phyloP scores from a whole-genome alignment of 805 yeast species.

The Candida quercuum region DNA sequence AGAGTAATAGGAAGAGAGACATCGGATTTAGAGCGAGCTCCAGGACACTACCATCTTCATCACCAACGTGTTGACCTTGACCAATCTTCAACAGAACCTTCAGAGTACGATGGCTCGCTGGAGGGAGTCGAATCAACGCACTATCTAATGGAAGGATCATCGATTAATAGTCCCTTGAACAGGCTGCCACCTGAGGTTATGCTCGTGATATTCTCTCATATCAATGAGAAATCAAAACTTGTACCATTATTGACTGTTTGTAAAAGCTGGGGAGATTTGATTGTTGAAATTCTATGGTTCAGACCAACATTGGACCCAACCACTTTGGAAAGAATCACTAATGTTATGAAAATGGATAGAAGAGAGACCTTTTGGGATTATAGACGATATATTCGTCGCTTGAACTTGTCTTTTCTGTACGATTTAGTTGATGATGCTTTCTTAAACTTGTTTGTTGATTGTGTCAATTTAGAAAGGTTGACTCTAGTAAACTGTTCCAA shows the following conservation, averaged over 20 bases:
- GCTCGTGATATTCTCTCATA: conserved; percentile 58
- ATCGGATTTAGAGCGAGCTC: no score
- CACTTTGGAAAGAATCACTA: conserved; percentile 47
- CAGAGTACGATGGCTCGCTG: background rate
- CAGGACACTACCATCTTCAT: no score
- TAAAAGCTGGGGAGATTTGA: conserved; percentile 70
- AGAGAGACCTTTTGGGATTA: conserved; percentile 57
- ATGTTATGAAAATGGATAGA: conserved; percentile 47
- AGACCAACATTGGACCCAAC: conserved; percentile 62
- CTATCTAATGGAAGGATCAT: no score
- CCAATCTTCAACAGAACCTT: background rate
- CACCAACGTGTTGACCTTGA: background rate
- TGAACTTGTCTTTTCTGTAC: conserved; percentile 75
- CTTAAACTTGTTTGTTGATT: conserved; percentile 55
- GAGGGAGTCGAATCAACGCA: background rate
- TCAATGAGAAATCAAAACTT: conserved; percentile 54
- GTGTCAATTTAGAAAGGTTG: conserved; percentile 76
- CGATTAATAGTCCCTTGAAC: conserved; percentile 16
- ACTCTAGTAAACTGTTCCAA: conserved; percentile 77
- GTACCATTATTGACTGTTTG: conserved; percentile 67
- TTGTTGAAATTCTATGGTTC: conserved; percentile 81
- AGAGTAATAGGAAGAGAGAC: background rate
- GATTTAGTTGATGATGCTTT: conserved; percentile 60
- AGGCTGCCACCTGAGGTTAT: conserved; percentile 51
- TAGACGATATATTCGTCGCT: conserved; percentile 64